A percentile compares a stretch with the other conserved stretches of the same genome.
Conservation (phyloP, 306 rosid genomes). For the Psophocarpus tetragonolobus region DNA sequence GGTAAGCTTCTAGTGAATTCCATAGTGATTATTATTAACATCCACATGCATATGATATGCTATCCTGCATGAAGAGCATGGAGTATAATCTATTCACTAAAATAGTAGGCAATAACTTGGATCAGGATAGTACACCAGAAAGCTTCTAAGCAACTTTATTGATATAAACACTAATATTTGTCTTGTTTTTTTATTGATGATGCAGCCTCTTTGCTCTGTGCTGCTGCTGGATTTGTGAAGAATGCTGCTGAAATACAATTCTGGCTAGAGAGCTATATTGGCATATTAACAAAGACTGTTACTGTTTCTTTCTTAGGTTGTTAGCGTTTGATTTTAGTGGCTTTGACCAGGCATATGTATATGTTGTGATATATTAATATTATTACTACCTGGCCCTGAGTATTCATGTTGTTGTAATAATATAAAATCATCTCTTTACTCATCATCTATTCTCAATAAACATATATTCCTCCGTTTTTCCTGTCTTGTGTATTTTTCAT, state of each 20-base stretch:
- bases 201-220: conserved; percentile 85
- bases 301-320: not conserved
- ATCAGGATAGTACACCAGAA: not conserved
- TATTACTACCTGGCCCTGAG: conserved; percentile 20
- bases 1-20: conserved; percentile 46
- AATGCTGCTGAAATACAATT: conserved; percentile 49
- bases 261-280: conserved; percentile 6
- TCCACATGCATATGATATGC: not conserved
- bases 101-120: not conserved
- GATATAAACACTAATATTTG: not conserved
- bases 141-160: not conserved
- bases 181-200: conserved; percentile 27
- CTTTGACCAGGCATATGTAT: not conserved
- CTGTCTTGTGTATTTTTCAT: not conserved
- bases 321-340: conserved; percentile 22
- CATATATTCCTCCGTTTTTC: not conserved
- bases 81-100: not conserved
- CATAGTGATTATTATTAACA: not conserved
- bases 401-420: conserved; percentile 30
- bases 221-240: conserved; percentile 89
- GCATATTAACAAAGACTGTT: conserved; percentile 9
- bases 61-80: not conserved
- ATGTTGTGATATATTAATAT: too few species aligned
- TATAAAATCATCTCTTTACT: conserved; percentile 15
- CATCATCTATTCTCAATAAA: conserved; percentile 23